These are phyloP conservation scores for Kappamyces sp. DNA, from an alignment of 192 early-diverging fungal species.

Conservation along the genomic window DNA sequence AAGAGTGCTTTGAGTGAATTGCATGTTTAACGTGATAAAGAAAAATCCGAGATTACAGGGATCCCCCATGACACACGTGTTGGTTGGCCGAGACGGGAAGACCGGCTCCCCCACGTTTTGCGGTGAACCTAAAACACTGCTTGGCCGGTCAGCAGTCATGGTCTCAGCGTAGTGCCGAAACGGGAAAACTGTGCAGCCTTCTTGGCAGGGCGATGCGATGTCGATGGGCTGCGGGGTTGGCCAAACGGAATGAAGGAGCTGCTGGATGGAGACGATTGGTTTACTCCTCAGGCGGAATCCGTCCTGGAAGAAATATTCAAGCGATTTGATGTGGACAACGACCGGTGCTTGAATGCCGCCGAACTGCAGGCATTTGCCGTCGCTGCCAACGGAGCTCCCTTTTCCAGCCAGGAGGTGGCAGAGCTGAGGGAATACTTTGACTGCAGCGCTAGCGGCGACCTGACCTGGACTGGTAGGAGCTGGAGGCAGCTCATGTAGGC, in stretches of 20 bases:
- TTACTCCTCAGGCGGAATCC: conserved; percentile 37
- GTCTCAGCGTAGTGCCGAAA: too few relatives aligned
- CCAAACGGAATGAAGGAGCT: conserved; percentile 3
- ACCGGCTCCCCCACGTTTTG: too few relatives aligned
- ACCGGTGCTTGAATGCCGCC: conserved; percentile 41
- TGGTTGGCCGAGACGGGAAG: too few relatives aligned
- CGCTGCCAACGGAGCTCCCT: conserved; percentile 42
- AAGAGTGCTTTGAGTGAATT: too few relatives aligned
- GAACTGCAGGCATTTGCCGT: conserved; percentile 53
- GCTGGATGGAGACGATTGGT: conserved; percentile 38
- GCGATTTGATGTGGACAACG: conserved; percentile 55
- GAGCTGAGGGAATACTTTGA: conserved; percentile 69
- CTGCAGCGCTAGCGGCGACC: conserved; percentile 47
- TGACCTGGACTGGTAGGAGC: conserved; percentile 23
- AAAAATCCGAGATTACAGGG: too few relatives aligned
- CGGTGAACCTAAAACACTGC: too few relatives aligned
- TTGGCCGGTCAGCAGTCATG: too few relatives aligned
- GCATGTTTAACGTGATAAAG: not conserved
- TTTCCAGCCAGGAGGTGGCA: not conserved
- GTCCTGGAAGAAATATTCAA: conserved; percentile 56
- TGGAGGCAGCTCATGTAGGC: conserved; percentile 40
- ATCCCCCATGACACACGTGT: too few relatives aligned
- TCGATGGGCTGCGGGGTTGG: too few relatives aligned
- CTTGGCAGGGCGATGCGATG: too few relatives aligned
- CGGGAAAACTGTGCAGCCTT: too few relatives aligned